Evolutionary conservation across 257 asterid species (phyloP), one percentile per base, ranked within the genome.

Genomic region (Agastache rugosa): DNA sequence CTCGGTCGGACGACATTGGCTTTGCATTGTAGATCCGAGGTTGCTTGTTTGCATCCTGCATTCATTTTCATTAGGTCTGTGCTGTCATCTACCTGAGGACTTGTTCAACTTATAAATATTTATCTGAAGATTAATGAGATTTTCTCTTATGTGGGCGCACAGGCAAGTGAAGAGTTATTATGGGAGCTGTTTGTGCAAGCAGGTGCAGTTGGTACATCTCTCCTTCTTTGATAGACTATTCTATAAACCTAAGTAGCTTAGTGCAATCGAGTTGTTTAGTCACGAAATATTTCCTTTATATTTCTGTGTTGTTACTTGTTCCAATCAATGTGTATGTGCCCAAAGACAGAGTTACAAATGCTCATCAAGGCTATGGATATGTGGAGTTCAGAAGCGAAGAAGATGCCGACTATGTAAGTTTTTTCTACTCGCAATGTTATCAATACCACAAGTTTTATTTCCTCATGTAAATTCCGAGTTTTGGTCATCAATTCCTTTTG

Each of bases 101-200:
- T 50, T 9, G 37, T 47, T 55, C 44, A 11, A 17, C 42, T 39
- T 25, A 2, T 8, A 14, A 20, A 76, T 47, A 68, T 10, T 66
- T 39, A 25, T 56, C 58, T 15, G 44, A 39, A 9, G 11, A 9
- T 39, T 39, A 51, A 67, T 17, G 71, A 19, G 37, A 53, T 69
- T 60, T 34, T 72, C 58, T 47, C 45, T 61, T 58, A 17, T 45
- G 29, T 78, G 55, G 37, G 51, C 74, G 69, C 74, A 67, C 87
- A 93, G 98, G 91, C 89, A 19, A 68, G 96, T 65, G 98, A 93
- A 80, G 98, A 91, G 86, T 80, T 91, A 69, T 78, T 93, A 8
- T 93, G 98, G 97, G 98, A 91, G 84, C 75, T 93, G 74, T 90
- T 93, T 79, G 97, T 93, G 78, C 98, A 91, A 85, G 98, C 97